These are phyloP conservation scores for Candida schatavii DNA, from an alignment of 805 yeast genomes.

Conservation along the genomic window DNA sequence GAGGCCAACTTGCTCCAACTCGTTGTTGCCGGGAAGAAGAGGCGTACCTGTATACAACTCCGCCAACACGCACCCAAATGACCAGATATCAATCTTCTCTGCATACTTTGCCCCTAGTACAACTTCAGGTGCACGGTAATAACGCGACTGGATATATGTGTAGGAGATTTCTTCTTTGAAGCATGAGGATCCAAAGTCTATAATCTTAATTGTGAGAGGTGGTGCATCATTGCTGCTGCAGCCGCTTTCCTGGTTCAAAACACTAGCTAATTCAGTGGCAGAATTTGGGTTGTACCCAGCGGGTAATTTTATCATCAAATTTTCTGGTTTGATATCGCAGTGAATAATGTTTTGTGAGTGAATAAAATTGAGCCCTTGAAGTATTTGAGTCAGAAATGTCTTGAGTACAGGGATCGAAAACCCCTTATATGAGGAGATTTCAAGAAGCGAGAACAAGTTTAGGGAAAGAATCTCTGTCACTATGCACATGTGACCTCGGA, in stretches of 20 bases:
- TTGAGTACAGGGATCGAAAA: slow-evolving; percentile 39
- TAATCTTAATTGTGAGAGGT: slow-evolving; percentile 55
- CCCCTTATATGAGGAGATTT: slow-evolving; percentile 49
- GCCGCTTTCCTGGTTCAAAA: neutral
- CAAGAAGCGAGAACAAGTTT: slow-evolving; percentile 61
- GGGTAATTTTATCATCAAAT: slow-evolving; percentile 56
- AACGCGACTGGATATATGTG: slow-evolving; percentile 61
- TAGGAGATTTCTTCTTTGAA: slow-evolving; percentile 39
- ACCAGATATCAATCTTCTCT: slow-evolving; percentile 51
- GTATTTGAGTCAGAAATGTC: slow-evolving; percentile 51
- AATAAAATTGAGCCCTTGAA: slow-evolving; percentile 58
- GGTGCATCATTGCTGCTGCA: slow-evolving; percentile 32
- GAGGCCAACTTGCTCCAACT: slow-evolving; percentile 44
- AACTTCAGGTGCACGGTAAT: slow-evolving; percentile 79
- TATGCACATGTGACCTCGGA: slow-evolving; percentile 80
- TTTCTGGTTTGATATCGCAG: slow-evolving; percentile 87
- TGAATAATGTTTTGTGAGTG: slow-evolving; percentile 63
- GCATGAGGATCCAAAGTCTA: slow-evolving; percentile 79
- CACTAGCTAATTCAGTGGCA: slow-evolving; percentile 5
- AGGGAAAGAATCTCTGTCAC: slow-evolving; percentile 69
- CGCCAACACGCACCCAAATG: slow-evolving; percentile 42
- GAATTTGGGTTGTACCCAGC: slow-evolving; percentile 2
- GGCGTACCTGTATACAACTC: slow-evolving; percentile 39
- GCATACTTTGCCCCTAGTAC: slow-evolving; percentile 62
- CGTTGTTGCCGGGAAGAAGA: slow-evolving; percentile 48